phyloP scores from a whole-genome alignment of 2,329 filamentous ascomycete species.

The Lasiodiplodia hormozganensis region DNA sequence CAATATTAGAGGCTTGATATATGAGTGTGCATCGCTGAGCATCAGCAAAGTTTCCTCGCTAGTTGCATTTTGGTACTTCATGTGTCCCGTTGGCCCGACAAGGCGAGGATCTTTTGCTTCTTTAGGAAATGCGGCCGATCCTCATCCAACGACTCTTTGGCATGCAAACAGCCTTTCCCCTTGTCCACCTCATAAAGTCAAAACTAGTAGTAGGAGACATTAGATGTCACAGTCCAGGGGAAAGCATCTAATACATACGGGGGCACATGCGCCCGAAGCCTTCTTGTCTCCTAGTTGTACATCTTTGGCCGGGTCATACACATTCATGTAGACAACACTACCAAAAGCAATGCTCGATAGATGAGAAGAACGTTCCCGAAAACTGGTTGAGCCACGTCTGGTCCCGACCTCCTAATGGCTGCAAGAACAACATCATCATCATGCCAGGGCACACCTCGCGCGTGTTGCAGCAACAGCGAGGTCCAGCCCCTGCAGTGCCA shows the following conservation, averaged over 20 bases:
- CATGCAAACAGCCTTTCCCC: neutral
- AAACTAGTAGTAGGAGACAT: neutral
- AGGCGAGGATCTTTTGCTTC: slow-evolving; percentile 1
- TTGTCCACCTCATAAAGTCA: slow-evolving; percentile 3
- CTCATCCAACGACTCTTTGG: neutral
- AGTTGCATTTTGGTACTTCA: neutral
- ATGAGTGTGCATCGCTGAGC: neutral
- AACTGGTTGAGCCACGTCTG: neutral
- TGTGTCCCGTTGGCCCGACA: neutral
- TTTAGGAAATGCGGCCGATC: slow-evolving; percentile 15
- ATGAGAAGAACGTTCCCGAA: neutral
- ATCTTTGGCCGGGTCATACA: neutral
- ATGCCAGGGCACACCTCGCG: neutral
- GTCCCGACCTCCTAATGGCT: neutral
- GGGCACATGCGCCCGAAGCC: neutral
- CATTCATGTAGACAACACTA: neutral
- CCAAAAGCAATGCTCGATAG: neutral
- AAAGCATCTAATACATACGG: too few species aligned
- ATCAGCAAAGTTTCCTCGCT: neutral
- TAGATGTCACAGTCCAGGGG: neutral
- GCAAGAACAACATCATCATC: neutral
- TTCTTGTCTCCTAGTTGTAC: neutral
- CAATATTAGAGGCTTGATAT: neutral
- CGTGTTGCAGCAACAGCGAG: neutral
- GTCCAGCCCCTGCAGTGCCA: neutral